Evolutionary conservation across 2,329 filamentous ascomycete species (phyloP).

Genomic region (Annulohypoxylon truncatum): DNA sequence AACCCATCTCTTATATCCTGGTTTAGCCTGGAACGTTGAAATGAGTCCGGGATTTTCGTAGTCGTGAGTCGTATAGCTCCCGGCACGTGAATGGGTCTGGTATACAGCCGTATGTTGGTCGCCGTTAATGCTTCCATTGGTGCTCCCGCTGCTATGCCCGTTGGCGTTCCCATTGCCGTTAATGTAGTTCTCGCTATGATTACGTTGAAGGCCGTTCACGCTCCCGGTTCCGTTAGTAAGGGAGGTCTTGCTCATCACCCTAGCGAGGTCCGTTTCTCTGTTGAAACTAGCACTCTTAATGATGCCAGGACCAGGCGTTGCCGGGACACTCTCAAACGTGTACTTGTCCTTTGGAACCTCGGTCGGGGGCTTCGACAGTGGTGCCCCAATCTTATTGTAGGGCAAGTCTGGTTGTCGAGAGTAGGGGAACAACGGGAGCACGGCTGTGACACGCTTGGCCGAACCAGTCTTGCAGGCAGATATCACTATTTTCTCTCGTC

Average conservation of each 20-base stretch:
- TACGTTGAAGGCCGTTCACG: constrained; percentile 53
- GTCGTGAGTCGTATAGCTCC: constrained; percentile 72
- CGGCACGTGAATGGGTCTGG: constrained; percentile 56
- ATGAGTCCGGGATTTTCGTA: constrained; percentile 68
- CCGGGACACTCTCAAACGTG: constrained; percentile 92
- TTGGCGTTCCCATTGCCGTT: constrained; percentile 38
- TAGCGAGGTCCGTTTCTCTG: constrained; percentile 79
- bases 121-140: constrained; percentile 29
- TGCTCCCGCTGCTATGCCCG: constrained; percentile 3
- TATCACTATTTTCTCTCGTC: constrained; percentile 65
- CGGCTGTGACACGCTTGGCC: constrained; percentile 90
- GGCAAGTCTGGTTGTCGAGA: constrained; percentile 95
- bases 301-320: constrained; percentile 81
- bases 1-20: constrained; percentile 98
- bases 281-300: constrained; percentile 72
- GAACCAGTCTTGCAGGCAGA: constrained; percentile 97
- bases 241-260: constrained; percentile 76
- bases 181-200: constrained; percentile 46
- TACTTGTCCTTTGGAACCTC: constrained; percentile 68
- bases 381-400: constrained; percentile 95
- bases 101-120: constrained; percentile 51
- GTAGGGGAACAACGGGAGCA: constrained; percentile 96
- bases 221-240: constrained; percentile 61
- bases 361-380: constrained; percentile 76
- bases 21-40: constrained; percentile 77